phyloP scores from a whole-genome alignment of 768 basidiomycete genomes.

The Gyrodon lividus region DNA sequence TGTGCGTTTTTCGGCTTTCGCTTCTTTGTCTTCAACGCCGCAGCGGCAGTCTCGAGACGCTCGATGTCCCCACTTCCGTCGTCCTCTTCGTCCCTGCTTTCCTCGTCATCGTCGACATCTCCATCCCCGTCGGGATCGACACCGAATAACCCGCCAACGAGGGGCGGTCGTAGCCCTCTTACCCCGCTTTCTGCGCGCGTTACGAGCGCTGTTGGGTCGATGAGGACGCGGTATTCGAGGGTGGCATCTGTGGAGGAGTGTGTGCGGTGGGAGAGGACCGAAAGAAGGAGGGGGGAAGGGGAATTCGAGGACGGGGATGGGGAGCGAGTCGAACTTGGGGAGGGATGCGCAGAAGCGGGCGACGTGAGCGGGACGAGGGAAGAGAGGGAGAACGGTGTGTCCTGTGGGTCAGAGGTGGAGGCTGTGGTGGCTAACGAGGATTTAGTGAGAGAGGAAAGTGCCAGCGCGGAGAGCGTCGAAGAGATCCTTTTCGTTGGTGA shows the following conservation, averaged over 20 bases:
- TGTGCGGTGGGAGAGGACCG: constrained; percentile 61
- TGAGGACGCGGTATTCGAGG: constrained; percentile 78
- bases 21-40: constrained; percentile 18
- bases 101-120: constrained; percentile 44
- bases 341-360: background rate
- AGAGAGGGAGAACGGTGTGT: constrained; percentile 14
- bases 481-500: constrained; percentile 19
- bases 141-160: constrained; percentile 37
- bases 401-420: constrained; percentile 3
- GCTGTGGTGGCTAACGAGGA: constrained; percentile 1
- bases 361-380: constrained; percentile 1
- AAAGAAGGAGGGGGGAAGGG: constrained; percentile 48
- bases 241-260: constrained; percentile 71
- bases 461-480: constrained; percentile 11
- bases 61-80: constrained; percentile 10
- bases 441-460: constrained; percentile 18
- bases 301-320: constrained; percentile 27
- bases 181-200: constrained; percentile 65
- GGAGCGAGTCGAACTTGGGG: background rate
- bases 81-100: constrained; percentile 45
- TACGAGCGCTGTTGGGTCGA: constrained; percentile 67
- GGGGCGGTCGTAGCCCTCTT: constrained; percentile 53
- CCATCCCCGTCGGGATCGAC: constrained; percentile 47
- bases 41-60: constrained; percentile 27
- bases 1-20: constrained; percentile 19